These are phyloP conservation scores for Leccinum arenicola DNA, from an alignment of 768 basidiomycete species.

Conservation along the genomic window DNA sequence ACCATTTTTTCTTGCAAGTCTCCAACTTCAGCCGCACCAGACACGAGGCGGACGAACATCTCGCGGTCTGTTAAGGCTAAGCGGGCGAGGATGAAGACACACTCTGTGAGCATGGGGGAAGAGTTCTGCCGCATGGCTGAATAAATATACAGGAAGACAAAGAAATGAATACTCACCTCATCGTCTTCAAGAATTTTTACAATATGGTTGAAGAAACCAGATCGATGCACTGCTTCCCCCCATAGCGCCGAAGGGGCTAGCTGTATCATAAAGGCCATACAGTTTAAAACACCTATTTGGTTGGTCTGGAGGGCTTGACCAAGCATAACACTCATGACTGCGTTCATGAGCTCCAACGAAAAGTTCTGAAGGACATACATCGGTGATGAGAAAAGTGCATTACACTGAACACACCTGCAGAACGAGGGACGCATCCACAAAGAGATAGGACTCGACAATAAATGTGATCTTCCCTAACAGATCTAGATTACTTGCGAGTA, in stretches of 20 bases:
- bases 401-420: slow-evolving; percentile 51
- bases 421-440: slow-evolving; percentile 63
- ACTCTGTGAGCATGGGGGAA: slow-evolving; percentile 53
- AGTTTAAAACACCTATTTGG: slow-evolving; percentile 58
- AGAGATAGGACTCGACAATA: slow-evolving; percentile 74
- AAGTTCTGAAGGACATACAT: slow-evolving; percentile 39
- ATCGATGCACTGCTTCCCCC: slow-evolving; percentile 70
- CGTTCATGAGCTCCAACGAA: slow-evolving; percentile 55
- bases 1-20: slow-evolving; percentile 50
- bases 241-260: slow-evolving; percentile 60
- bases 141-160: slow-evolving; percentile 1
- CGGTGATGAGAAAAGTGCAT: slow-evolving; percentile 1
- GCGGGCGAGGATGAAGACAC: slow-evolving; percentile 72
- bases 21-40: slow-evolving; percentile 51
- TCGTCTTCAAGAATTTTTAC: slow-evolving; percentile 61
- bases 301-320: slow-evolving; percentile 51
- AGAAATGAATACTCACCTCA: slow-evolving; percentile 46
- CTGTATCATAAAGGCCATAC: slow-evolving; percentile 61
- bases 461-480: slow-evolving; percentile 63
- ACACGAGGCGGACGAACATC: slow-evolving; percentile 70
- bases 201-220: slow-evolving; percentile 67
- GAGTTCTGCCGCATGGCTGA: slow-evolving; percentile 25
- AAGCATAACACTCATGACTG: slow-evolving; percentile 50
- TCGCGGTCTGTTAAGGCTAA: slow-evolving; percentile 63
- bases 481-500: slow-evolving; percentile 70